phyloP scores from a whole-genome alignment of 2,329 filamentous ascomycete genomes.

The Xylariaceae sp. region DNA sequence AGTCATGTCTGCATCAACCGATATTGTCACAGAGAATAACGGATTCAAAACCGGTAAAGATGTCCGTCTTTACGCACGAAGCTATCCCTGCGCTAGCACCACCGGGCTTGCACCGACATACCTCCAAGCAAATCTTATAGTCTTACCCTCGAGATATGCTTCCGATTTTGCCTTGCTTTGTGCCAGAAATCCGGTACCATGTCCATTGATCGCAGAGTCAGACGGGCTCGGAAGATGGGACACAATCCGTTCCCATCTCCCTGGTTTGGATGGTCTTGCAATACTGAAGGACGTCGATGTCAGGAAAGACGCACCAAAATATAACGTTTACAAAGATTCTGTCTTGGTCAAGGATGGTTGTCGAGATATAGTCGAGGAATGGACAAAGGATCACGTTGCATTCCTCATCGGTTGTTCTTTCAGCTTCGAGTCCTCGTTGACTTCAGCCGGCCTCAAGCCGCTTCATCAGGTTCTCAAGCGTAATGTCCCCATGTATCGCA shows the following conservation, averaged over 20 bases:
- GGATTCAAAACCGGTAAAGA: constrained; percentile 30
- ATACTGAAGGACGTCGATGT: constrained; percentile 45
- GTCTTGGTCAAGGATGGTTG: constrained; percentile 35
- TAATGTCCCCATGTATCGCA: constrained; percentile 61
- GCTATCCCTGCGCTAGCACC: constrained; percentile 42
- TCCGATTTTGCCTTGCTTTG: constrained; percentile 56
- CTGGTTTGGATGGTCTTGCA: constrained; percentile 16
- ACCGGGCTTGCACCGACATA: constrained; percentile 52
- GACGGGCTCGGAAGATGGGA: constrained; percentile 38
- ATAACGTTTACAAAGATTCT: constrained; percentile 54
- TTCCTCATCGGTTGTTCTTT: constrained; percentile 59
- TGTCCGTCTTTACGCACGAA: constrained; percentile 42
- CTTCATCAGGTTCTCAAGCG: constrained; percentile 44
- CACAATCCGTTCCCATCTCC: constrained; percentile 33
- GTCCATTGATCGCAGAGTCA: constrained; percentile 56
- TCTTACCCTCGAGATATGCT: constrained; percentile 55
- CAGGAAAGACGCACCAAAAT: constrained; percentile 54
- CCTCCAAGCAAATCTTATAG: constrained; percentile 60
- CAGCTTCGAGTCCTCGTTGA: constrained; percentile 58
- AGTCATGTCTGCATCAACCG: constrained; percentile 6
- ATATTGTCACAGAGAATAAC: constrained; percentile 2
- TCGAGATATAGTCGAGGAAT: constrained; percentile 45
- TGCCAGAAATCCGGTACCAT: constrained; percentile 58
- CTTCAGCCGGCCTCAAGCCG: constrained; percentile 45
- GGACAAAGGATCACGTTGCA: constrained; percentile 59